Evolutionary conservation across 805 yeast genomes (phyloP), one percentile per base, ranked within the genome.

Genomic region (Wickerhamiella galacta): DNA sequence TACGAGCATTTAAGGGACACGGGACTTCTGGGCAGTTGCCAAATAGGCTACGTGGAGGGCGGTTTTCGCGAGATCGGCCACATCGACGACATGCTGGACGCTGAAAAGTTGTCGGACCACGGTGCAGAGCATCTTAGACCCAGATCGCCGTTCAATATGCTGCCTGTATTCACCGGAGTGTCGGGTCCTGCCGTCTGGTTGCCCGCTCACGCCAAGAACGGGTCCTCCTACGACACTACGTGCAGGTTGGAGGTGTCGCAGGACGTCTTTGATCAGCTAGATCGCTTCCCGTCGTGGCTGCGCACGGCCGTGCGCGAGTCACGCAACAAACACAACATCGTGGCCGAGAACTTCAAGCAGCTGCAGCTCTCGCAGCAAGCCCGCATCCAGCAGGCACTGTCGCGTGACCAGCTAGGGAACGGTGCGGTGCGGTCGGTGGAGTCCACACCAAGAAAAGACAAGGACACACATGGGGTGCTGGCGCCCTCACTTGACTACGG

Each of bases 321-420:
- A 5, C 35, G 55, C 37, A 31, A 42, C 4, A 67, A 66, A 3
- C 58, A 66, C 3, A 45, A 57, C 21, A 38, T 46, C 2, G 49
- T 61, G 6, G 58, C 71, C 1, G 64, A 68, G 18, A 61, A 72
- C 40, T 85, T 82, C 51, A 66, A 68, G 41, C 56, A 56, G 30
- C 57, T 85, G 28, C 94, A 87, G 54, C 54, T 66, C 29, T 62
- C 67, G 19, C 95, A 85, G 49, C 70, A 71, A 40, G 63, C 61
- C 12, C 60, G 95, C 26, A 60, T 83, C 36, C 70, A 72, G 37
- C 50, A 56, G 28, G 68, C 64, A 1, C 47, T 62, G 11, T 22
- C 30, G n/a, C 32, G 32, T 11, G 35, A 32, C 20, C 14, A 32
- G 19, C 31, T 32, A 2, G 26, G 23, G 4, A n/a, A n/a, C n/a